A percentile compares a stretch with the other conserved stretches of the same genome.
phyloP scores from a whole-genome alignment of 139 green algal species.

The Asterochloris sp. region DNA sequence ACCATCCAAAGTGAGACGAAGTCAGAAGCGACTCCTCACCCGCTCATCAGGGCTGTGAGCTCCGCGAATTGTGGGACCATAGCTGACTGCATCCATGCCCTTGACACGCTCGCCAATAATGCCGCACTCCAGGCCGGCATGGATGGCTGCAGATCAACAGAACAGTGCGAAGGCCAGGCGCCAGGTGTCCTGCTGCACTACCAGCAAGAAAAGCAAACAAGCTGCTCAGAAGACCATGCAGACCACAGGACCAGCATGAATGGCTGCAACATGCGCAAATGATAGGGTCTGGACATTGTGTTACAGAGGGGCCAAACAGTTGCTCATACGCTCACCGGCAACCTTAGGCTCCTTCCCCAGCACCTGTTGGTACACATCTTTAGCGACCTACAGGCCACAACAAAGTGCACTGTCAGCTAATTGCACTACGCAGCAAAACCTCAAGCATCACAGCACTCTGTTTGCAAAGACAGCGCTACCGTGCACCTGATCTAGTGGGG shows the following conservation, averaged over 20 bases:
- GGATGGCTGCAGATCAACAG: slow-evolving; percentile 37
- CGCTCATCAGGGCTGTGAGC: slow-evolving; percentile 71
- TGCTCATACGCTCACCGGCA: not conserved
- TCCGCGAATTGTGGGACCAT: slow-evolving; percentile 71
- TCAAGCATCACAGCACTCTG: not conserved
- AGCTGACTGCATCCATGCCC: slow-evolving; percentile 62
- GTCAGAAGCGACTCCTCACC: slow-evolving; percentile 18
- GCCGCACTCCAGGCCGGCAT: slow-evolving; percentile 78
- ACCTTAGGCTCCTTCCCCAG: slow-evolving; percentile 35
- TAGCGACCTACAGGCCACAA: slow-evolving; percentile 19
- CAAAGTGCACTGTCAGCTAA: not conserved
- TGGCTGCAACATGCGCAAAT: too few species aligned
- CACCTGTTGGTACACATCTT: slow-evolving; percentile 29
- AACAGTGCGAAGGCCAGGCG: slow-evolving; percentile 8
- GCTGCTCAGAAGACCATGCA: not conserved
- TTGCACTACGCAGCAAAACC: not conserved
- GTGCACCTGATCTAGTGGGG: too few species aligned
- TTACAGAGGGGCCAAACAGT: too few species aligned
- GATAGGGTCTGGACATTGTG: too few species aligned
- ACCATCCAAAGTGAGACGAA: not conserved
- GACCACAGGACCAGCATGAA: not conserved
- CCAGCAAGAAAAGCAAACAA: slow-evolving; percentile 6
- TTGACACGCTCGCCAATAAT: slow-evolving; percentile 71
- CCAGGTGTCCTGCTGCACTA: slow-evolving; percentile 16
- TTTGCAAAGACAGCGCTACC: not conserved